Evolutionary conservation across 306 rosid genomes (phyloP).

Genomic region (Pueraria montana): DNA sequence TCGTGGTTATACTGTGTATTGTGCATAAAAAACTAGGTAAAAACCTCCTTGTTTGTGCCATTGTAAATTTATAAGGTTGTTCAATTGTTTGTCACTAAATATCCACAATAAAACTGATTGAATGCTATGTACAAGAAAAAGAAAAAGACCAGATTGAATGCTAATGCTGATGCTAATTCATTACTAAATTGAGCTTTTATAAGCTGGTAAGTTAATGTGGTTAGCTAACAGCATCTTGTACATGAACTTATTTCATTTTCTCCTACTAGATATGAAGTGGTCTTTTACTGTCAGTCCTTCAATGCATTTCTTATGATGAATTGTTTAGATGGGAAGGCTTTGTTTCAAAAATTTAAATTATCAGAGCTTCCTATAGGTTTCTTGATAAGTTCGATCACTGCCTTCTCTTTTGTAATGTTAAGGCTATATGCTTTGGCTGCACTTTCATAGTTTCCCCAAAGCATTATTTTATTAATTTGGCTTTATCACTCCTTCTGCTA

Average conservation of each 20-base stretch:
- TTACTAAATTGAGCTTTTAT: constrained; percentile 36
- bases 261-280: not conserved
- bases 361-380: constrained; percentile 32
- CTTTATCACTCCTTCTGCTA: constrained; percentile 39
- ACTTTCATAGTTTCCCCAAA: constrained; percentile 12
- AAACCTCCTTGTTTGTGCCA: constrained; percentile 3
- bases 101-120: constrained; percentile 26
- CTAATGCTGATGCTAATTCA: constrained; percentile 23
- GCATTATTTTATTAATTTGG: constrained; percentile 31
- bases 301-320: not conserved
- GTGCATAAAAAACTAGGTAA: constrained; percentile 2
- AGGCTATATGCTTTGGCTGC: constrained; percentile 9
- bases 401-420: constrained; percentile 5
- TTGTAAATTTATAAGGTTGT: constrained; percentile 29
- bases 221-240: constrained; percentile 32
- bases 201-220: constrained; percentile 20
- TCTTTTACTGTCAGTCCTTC: constrained; percentile 19
- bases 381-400: constrained; percentile 30
- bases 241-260: constrained; percentile 28
- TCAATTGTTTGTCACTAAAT: constrained; percentile 32
- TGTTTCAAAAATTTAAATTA: constrained; percentile 34
- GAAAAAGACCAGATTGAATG: constrained; percentile 5
- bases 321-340: constrained; percentile 33
- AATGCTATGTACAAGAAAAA: not conserved
- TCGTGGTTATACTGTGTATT: constrained; percentile 2